Conservation (phyloP, 1,284 basidiomycete genomes). For the Puccinia triticina region DNA sequence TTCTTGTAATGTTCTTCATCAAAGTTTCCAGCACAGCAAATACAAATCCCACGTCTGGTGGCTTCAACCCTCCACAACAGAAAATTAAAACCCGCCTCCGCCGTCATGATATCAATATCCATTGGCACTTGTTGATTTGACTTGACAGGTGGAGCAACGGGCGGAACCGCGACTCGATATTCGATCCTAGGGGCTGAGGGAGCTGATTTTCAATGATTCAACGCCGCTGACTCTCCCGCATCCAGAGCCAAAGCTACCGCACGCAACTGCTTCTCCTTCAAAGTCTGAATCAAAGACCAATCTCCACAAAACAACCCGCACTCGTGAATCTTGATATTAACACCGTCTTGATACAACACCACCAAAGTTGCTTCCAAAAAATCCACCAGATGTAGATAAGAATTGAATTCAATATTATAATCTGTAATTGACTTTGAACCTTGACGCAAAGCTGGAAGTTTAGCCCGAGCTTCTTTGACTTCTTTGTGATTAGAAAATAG, state of each 20-base stretch:
- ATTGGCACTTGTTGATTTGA: no score
- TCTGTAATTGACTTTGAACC: not conserved
- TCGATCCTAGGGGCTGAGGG: no score
- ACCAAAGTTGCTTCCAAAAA: not conserved
- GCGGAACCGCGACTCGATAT: no score
- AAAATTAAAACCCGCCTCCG: no score
- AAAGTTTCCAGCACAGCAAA: no score
- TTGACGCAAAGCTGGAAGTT: not conserved
- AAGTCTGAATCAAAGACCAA: not conserved
- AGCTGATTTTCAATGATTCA: not conserved
- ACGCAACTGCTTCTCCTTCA: not conserved
- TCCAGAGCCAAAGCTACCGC: not conserved
- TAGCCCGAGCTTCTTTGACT: not conserved
- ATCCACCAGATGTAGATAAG: not conserved
- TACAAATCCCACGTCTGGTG: no score
- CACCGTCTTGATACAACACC: not conserved
- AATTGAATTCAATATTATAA: not conserved
- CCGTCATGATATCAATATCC: no score
- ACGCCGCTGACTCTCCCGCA: not conserved
- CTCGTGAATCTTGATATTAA: not conserved
- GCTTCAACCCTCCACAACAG: no score
- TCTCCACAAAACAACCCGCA: not conserved
- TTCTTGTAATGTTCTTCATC: no score
- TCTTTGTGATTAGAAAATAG: not conserved
- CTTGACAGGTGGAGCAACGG: no score